Evolutionary conservation across 306 rosid species (phyloP).

Genomic region (Luffa acutangula): DNA sequence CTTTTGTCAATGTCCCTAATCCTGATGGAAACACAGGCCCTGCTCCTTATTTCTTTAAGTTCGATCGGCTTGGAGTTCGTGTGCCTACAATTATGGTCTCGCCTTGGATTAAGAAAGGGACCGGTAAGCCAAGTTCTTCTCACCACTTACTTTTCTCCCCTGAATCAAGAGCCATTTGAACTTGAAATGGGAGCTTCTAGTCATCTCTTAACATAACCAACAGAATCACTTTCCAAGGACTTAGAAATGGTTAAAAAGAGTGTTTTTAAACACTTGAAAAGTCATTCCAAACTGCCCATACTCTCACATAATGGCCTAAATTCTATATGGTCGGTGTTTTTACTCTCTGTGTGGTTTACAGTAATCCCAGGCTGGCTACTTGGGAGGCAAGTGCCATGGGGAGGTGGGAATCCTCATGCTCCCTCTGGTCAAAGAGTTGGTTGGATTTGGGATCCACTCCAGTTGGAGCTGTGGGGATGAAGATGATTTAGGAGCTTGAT

Average conservation of each 20-base stretch:
- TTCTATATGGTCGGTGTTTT: neutral
- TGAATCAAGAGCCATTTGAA: too few species aligned
- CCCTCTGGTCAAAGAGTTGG: neutral
- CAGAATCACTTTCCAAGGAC: too few species aligned
- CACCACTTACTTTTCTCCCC: neutral
- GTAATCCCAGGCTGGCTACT: neutral
- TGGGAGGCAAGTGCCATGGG: neutral
- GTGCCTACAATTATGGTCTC: constrained; percentile 95
- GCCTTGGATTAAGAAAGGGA: constrained; percentile 98
- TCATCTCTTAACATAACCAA: too few species aligned
- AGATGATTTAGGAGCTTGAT: neutral
- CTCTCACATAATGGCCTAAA: neutral
- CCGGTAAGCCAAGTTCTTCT: constrained; percentile 39
- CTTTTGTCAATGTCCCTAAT: constrained; percentile 70
- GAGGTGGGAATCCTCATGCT: neutral
- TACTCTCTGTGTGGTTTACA: too few species aligned
- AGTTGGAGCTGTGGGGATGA: neutral
- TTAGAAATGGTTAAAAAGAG: too few species aligned
- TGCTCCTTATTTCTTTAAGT: constrained; percentile 93
- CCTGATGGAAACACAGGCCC: constrained; percentile 99
- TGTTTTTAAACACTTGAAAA: too few species aligned
- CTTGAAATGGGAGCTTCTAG: too few species aligned
- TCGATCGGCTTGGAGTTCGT: constrained; percentile 93
- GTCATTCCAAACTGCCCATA: too few species aligned
- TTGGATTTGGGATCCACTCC: neutral